Evolutionary conservation across 345 rosid genomes (phyloP), one percentile per base, ranked within the genome.

Genomic region (Combretum micranthum): DNA sequence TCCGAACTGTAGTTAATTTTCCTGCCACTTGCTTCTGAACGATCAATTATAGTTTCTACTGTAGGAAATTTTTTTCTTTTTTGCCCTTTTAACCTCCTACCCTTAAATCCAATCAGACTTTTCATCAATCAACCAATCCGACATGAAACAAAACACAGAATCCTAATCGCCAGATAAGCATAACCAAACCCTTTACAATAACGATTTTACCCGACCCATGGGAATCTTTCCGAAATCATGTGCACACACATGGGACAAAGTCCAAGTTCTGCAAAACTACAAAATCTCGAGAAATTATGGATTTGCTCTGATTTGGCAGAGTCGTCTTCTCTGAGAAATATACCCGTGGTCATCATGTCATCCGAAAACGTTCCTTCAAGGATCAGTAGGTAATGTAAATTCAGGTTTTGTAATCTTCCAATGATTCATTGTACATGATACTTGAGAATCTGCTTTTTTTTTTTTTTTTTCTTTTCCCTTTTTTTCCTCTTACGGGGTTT

Each of bases 331-430:
- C 59, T 83, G 57, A 81, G 73, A 65, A 62, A 79, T 71, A 81
- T 83, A 53, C 94, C 94, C 3, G 87, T 81, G 5, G 87, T 86
- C 51, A 81, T 86, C 51, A 86, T 83, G 87, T 86, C 94, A 66
- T 86, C 94, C 19, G 90, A 86, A 71, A 83, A 86, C 65, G 89
- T 81, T 12, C 90, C 87, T 66, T 73, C 90, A 46, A 75, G 87
- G 51, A 79, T 86, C 70, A 79, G 47, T 72, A 76, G 85, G 85
- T 84, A 54, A 70, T 21, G 59, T 62, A 14, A 20, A 21, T 37
- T 32, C 4, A 32, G 5, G 5, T n/a, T n/a, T n/a, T n/a, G n/a
- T n/a, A 32, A 22, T 44, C 8, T n/a, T 20, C 2, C 14, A 46
- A 46, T 1, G 14, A n/a, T 46, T 7, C 3, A n/a, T n/a, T n/a